Percentiles rank a stretch among this genome's conserved stretches.
These are phyloP conservation scores for Pseudonectria buxi DNA, from an alignment of 2,329 filamentous ascomycete genomes.

Conservation along the genomic window DNA sequence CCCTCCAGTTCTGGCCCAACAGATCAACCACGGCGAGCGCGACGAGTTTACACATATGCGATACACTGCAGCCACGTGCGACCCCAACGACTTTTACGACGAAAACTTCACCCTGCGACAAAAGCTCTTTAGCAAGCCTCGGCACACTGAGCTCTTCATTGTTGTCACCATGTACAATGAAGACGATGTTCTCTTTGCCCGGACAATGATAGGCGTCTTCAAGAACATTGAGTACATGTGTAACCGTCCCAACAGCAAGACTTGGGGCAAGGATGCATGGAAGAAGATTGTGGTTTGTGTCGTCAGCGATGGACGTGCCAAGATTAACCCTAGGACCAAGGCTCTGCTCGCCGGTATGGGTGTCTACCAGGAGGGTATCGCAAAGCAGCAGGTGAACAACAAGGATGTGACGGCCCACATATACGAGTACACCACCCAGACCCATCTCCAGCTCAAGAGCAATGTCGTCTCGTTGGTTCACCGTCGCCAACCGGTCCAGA, in stretches of 20 bases:
- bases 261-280: constrained; percentile 97
- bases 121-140: constrained; percentile 82
- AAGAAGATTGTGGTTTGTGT: constrained; percentile 99
- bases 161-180: constrained; percentile 99
- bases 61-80: constrained; percentile 91
- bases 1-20: constrained; percentile 77
- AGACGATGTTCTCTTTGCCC: constrained; percentile 89
- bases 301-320: constrained; percentile 91
- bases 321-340: constrained; percentile 89
- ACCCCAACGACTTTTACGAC: constrained; percentile 80
- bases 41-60: constrained; percentile 90
- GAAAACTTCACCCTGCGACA: constrained; percentile 89
- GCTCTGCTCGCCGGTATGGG: constrained; percentile 88
- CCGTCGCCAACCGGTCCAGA: constrained; percentile 85
- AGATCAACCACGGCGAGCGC: constrained; percentile 84
- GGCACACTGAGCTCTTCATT: constrained; percentile 93
- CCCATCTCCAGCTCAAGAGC: constrained; percentile 83
- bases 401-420: constrained; percentile 97
- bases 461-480: constrained; percentile 78
- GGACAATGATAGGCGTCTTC: constrained; percentile 94
- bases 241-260: constrained; percentile 85
- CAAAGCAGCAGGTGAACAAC: constrained; percentile 93
- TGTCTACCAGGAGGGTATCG: constrained; percentile 96
- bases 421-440: constrained; percentile 89
- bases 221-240: constrained; percentile 99